Base-by-base conservation (phyloP, 1,284 basidiomycete genomes). In the Cryptococcus sp. region DNA sequence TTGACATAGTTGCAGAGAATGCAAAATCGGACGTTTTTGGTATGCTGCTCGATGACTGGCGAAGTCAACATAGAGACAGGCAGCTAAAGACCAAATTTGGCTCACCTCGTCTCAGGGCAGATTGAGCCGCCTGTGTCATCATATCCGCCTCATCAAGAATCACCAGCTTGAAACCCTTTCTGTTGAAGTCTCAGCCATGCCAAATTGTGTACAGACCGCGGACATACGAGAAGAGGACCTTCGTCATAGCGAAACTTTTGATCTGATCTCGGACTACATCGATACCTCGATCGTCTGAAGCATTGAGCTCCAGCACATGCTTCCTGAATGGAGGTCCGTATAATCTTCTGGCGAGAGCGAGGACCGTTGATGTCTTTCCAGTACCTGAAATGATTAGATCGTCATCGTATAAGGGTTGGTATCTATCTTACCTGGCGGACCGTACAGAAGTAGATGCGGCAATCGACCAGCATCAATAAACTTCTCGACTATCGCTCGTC, bases 1-100 rank as follows among this genome's bases (percentile, higher is more conserved):
- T 98, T 98, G 75, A 98, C 96, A 67, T 99, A 99, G 79, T 99
- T 99, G 83, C 96, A 98, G 61, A 99, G 96, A 68, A 99, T 98
- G 78, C 95, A 98, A 77, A 99, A 99, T 37, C 96, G 86, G 60
- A 98, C 96, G 71, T 98, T 98, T 76, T 88, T 90, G 5, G 96
- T 99, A 75, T 97, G 98, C 67, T 97, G 94, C 77, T 99, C 96
- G 61, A 99, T 98, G 43, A 98, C 89, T 82, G 30, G 44, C 1
- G 0, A 13, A 5, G 31, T 60, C 48, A 58, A 35, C 32, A 41
- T 38, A 45, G 30, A 5, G 7, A 23, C 13, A 4, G 33, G 4
- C 10, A 8, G 13, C 6, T 10, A 3, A 32, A 4, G 38, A 31
- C 37, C 13, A 34, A 46, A 34, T 15, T 5, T 14, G 15, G 35